These are phyloP conservation scores for Cladosporium sp. DNA, from an alignment of 2,329 filamentous ascomycete genomes.

Conservation along the genomic window DNA sequence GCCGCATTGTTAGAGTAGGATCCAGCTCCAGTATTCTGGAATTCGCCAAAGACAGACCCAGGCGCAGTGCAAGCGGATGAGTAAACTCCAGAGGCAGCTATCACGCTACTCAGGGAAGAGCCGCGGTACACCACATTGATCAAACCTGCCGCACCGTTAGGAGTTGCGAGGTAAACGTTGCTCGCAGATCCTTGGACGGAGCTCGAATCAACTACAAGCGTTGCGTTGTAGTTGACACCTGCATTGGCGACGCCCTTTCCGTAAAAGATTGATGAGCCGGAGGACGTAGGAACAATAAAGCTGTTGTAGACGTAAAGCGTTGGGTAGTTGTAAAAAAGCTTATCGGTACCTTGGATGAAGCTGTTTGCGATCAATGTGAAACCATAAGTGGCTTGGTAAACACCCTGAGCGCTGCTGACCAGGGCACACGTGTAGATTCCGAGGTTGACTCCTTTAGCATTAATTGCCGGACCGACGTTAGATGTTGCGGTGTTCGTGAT, in stretches of 20 bases:
- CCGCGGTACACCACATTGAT: constrained; percentile 39
- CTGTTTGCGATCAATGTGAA: constrained; percentile 38
- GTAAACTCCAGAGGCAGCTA: constrained; percentile 35
- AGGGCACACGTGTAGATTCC: constrained; percentile 42
- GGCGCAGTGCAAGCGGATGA: constrained; percentile 14
- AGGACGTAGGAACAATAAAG: constrained; percentile 34
- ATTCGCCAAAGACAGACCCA: constrained; percentile 38
- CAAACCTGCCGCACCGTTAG: constrained; percentile 33
- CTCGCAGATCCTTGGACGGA: constrained; percentile 14
- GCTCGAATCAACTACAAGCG: constrained; percentile 11
- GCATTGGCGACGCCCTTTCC: constrained; percentile 12
- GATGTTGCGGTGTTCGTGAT: constrained; percentile 29
- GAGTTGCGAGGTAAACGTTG: constrained; percentile 39
- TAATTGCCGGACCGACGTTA: constrained; percentile 21
- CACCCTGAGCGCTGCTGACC: constrained; percentile 32
- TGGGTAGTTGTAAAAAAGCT: constrained; percentile 37
- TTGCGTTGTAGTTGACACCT: constrained; percentile 10
- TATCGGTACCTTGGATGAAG: constrained; percentile 40
- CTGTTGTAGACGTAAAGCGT: constrained; percentile 41
- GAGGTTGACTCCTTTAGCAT: constrained; percentile 35
- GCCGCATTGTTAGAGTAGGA: constrained; percentile 34
- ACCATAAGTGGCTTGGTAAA: constrained; percentile 25
- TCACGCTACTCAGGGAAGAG: constrained; percentile 33
- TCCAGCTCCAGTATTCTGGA: constrained; percentile 35
- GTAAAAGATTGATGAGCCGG: constrained; percentile 18